These are phyloP conservation scores for Lipomyces oligophaga DNA, from an alignment of 805 yeast genomes.

Conservation along the genomic window DNA sequence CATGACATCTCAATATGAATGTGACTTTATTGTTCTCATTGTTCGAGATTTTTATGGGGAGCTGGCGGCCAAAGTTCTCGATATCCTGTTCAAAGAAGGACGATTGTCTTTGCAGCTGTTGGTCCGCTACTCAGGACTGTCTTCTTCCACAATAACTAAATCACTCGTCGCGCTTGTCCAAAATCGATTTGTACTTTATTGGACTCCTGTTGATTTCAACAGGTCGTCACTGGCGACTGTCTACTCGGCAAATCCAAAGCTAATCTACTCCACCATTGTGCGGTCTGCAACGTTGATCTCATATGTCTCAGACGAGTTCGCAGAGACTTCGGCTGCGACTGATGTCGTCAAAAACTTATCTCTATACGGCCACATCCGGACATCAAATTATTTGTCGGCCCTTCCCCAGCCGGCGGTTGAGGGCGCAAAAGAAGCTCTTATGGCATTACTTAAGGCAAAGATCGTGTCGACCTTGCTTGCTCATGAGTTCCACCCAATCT, in stretches of 20 bases:
- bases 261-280: conserved; percentile 53
- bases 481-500: conserved; percentile 38
- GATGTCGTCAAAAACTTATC: conserved; percentile 66
- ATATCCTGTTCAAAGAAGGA: conserved; percentile 63
- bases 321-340: conserved; percentile 45
- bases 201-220: conserved; percentile 38
- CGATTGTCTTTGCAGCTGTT: conserved; percentile 58
- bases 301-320: conserved; percentile 44
- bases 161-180: conserved; percentile 75
- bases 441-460: conserved; percentile 47
- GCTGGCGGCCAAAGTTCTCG: conserved; percentile 59
- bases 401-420: conserved; percentile 34
- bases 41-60: conserved; percentile 55
- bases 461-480: conserved; percentile 49
- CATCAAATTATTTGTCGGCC: conserved; percentile 46
- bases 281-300: conserved; percentile 75
- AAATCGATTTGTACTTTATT: conserved; percentile 66
- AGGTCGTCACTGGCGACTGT: conserved; percentile 1
- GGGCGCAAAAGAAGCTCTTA: conserved; percentile 41
- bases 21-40: conserved; percentile 26
- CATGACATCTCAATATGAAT: too few species aligned
- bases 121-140: conserved; percentile 45
- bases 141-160: conserved; percentile 52
- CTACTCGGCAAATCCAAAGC: conserved; percentile 50
- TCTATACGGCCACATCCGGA: conserved; percentile 62